Evolutionary conservation across 1,284 basidiomycete species (phyloP).

Genomic region (Heterobasidion occidentale): DNA sequence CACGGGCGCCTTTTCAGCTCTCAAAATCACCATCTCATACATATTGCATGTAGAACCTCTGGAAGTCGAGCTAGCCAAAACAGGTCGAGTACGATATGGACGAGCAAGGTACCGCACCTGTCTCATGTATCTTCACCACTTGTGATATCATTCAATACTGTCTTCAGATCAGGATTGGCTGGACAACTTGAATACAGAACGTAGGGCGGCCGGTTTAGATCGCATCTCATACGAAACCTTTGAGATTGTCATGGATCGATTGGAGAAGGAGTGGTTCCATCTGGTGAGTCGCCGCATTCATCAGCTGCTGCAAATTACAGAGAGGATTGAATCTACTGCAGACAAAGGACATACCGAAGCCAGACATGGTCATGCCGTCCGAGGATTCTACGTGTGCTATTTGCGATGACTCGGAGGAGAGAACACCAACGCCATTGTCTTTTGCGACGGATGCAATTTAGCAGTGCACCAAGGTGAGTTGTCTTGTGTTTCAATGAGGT

Average conservation of each 20-base stretch:
- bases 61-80: slow-evolving; percentile 83
- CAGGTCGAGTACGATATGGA: slow-evolving; percentile 99
- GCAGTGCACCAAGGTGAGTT: slow-evolving; percentile 91
- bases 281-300: slow-evolving; percentile 45
- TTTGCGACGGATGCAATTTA: slow-evolving; percentile 98
- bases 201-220: slow-evolving; percentile 73
- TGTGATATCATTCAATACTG: background rate
- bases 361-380: slow-evolving; percentile 73
- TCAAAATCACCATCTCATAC: background rate
- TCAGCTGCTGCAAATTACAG: background rate
- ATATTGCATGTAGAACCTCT: slow-evolving; percentile 62
- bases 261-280: slow-evolving; percentile 99
- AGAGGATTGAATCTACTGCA: slow-evolving; percentile 20
- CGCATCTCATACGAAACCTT: slow-evolving; percentile 81
- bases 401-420: slow-evolving; percentile 97
- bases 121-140: background rate
- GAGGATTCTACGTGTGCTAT: slow-evolving; percentile 96
- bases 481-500: background rate
- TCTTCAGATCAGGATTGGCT: slow-evolving; percentile 90
- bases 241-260: slow-evolving; percentile 93
- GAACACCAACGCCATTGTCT: slow-evolving; percentile 98
- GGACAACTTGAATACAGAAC: slow-evolving; percentile 76
- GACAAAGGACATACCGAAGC: slow-evolving; percentile 89
- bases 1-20: background rate
- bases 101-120: slow-evolving; percentile 71